Percentiles rank a stretch among this genome's conserved stretches.
phyloP scores from a whole-genome alignment of 306 rosid species.

The Psophocarpus tetragonolobus region DNA sequence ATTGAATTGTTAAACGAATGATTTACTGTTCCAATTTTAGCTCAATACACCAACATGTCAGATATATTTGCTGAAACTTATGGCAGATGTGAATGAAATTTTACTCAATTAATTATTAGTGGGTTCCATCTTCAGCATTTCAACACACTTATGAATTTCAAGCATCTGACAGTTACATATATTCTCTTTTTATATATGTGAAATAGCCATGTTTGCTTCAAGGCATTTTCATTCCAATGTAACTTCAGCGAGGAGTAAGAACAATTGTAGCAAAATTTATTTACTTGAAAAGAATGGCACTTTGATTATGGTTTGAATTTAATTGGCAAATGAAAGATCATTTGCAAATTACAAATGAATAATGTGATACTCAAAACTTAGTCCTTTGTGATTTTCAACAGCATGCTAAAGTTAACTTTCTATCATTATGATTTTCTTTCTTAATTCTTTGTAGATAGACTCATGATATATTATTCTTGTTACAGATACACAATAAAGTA shows the following conservation, averaged over 20 bases:
- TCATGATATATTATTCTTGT: conserved; percentile 35
- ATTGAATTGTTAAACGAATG: conserved; percentile 17
- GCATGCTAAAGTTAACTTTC: not conserved
- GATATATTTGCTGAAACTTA: not conserved
- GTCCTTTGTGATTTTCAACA: not conserved
- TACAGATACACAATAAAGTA: conserved; percentile 66
- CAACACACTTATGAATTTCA: not conserved
- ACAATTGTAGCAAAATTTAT: not conserved
- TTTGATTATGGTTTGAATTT: conserved; percentile 9
- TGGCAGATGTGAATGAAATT: conserved; percentile 12
- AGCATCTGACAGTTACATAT: conserved; percentile 1
- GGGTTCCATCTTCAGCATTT: conserved; percentile 5
- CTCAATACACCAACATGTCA: not conserved
- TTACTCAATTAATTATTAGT: not conserved
- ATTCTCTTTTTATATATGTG: not conserved
- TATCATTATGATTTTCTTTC: not conserved
- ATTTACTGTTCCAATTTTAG: conserved; percentile 7
- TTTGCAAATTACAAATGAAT: not conserved
- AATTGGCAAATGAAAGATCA: conserved; percentile 6
- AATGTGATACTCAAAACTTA: conserved; percentile 14
- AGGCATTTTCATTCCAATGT: not conserved
- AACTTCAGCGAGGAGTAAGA: not conserved
- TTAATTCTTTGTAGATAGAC: conserved; percentile 30
- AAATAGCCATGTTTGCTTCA: not conserved
- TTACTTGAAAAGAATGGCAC: conserved; percentile 25